phyloP scores from a whole-genome alignment of 352 stramenopile species.

The Hyaloperonospora arabidopsidis region DNA sequence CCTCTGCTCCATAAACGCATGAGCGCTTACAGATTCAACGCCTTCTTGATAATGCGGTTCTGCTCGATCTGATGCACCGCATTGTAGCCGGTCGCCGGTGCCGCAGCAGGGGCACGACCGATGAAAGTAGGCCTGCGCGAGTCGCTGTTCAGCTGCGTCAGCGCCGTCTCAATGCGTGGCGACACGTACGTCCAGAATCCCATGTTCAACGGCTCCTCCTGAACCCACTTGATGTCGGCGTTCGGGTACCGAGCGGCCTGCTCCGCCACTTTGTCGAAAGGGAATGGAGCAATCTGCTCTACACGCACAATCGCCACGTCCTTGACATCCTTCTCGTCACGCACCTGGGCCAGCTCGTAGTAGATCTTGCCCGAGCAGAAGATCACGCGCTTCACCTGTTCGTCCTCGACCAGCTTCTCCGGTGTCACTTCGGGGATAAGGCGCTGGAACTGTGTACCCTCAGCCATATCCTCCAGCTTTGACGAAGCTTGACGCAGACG shows the following conservation, averaged over 20 bases:
- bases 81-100: conserved; percentile 93
- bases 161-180: conserved; percentile 92
- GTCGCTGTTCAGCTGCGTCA: conserved; percentile 86
- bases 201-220: conserved; percentile 97
- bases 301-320: conserved; percentile 89
- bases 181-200: conserved; percentile 91
- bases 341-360: conserved; percentile 91
- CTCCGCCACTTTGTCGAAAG: conserved; percentile 92
- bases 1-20: neutral
- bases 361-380: conserved; percentile 97
- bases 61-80: conserved; percentile 92
- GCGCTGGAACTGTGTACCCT: conserved; percentile 89
- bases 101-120: conserved; percentile 88
- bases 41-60: conserved; percentile 86
- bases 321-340: conserved; percentile 78
- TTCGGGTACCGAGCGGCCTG: conserved; percentile 86
- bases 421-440: conserved; percentile 80
- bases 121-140: conserved; percentile 87
- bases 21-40: conserved; percentile 42
- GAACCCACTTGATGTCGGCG: conserved; percentile 90
- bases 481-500: conserved; percentile 88
- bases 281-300: conserved; percentile 96
- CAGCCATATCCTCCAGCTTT: conserved; percentile 89
- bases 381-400: conserved; percentile 75
- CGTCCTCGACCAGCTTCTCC: conserved; percentile 41